Conservation (phyloP, 192 early-diverging fungal genomes). For the Thamnidium elegans region DNA sequence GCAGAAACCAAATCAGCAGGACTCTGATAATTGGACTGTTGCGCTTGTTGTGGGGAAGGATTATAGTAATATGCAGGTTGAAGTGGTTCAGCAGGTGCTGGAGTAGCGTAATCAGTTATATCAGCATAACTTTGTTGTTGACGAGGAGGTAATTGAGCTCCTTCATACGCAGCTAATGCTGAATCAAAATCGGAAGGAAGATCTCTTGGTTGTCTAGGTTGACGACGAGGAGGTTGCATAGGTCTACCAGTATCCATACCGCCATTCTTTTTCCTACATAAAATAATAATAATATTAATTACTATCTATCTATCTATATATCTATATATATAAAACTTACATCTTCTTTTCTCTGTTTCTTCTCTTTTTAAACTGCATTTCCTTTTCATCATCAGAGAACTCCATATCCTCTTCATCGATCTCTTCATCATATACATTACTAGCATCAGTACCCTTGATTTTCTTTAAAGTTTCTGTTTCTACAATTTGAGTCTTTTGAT, state of each 20-base stretch:
- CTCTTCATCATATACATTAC: conserved; percentile 93
- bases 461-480: conserved; percentile 59
- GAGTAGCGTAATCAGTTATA: neutral
- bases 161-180: conserved; percentile 12
- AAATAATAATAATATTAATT: too few relatives aligned
- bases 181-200: conserved; percentile 6
- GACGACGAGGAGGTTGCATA: neutral
- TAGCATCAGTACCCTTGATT: conserved; percentile 87
- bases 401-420: conserved; percentile 57
- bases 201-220: neutral
- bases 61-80: too few relatives aligned
- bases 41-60: neutral
- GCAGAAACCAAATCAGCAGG: conserved; percentile 7
- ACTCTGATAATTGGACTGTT: neutral
- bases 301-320: too few relatives aligned
- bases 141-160: conserved; percentile 5
- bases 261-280: conserved; percentile 20
- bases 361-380: conserved; percentile 73
- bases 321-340: too few relatives aligned
- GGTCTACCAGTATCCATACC: conserved; percentile 19
- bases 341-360: conserved; percentile 46
- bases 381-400: conserved; percentile 34
- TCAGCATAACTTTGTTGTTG: conserved; percentile 21
- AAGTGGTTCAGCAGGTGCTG: neutral
- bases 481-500: conserved; percentile 58